phyloP scores from a whole-genome alignment of 2,329 filamentous ascomycete genomes.

The Aspergillus pseudotamarii region DNA sequence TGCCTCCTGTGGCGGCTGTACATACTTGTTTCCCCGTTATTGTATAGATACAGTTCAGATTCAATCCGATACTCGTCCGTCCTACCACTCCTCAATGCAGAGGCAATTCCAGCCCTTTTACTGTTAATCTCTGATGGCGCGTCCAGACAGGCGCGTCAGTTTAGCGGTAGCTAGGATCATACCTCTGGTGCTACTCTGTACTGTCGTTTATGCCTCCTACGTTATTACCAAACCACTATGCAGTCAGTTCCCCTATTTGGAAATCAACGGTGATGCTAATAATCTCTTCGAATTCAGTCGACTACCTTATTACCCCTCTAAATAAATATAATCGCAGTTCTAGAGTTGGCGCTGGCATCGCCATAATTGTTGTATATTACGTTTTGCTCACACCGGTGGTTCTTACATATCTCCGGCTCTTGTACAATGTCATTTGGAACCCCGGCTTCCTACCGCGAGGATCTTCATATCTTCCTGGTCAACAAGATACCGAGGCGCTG shows the following conservation, averaged over 20 bases:
- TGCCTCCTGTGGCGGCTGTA: conserved; percentile 7
- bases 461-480: conserved; percentile 39
- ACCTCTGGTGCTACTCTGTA: conserved; percentile 67
- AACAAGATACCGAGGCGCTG: conserved; percentile 24
- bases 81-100: conserved; percentile 17
- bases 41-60: conserved; percentile 18
- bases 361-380: conserved; percentile 73
- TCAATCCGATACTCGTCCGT: conserved; percentile 5
- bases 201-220: conserved; percentile 72
- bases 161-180: conserved; percentile 67
- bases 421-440: conserved; percentile 68
- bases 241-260: conserved; percentile 53
- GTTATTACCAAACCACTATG: conserved; percentile 69
- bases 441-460: conserved; percentile 74
- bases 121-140: conserved; percentile 33
- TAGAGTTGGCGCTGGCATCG: conserved; percentile 63
- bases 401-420: conserved; percentile 69
- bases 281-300: conserved; percentile 53
- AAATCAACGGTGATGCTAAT: background rate
- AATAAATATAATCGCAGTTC: conserved; percentile 40
- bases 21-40: background rate
- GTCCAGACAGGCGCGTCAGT: conserved; percentile 51
- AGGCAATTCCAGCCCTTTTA: conserved; percentile 17
- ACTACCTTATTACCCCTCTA: conserved; percentile 66
- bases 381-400: conserved; percentile 69